Evolutionary conservation across 768 basidiomycete species (phyloP).

Genomic region (Russula ochroleuca): DNA sequence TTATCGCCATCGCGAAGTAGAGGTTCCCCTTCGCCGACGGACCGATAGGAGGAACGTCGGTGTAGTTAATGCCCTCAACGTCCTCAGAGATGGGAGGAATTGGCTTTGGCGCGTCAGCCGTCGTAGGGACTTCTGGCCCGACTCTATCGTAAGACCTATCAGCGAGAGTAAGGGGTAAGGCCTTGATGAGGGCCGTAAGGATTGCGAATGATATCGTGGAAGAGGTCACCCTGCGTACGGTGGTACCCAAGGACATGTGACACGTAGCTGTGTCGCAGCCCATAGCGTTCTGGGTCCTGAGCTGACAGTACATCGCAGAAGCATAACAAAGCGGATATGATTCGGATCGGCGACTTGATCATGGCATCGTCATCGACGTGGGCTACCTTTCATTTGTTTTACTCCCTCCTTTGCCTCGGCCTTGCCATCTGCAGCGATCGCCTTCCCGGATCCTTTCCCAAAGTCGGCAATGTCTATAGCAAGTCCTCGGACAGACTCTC

Average conservation of each 20-base stretch:
- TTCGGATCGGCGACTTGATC: no score
- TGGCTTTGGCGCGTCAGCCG: background rate
- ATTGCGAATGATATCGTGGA: constrained; percentile 65
- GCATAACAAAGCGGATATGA: background rate
- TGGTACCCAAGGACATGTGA: no score
- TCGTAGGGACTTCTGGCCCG: background rate
- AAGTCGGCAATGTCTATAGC: constrained; percentile 17
- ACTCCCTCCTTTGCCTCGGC: constrained; percentile 14
- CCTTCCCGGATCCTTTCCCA: constrained; percentile 14
- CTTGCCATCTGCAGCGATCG: constrained; percentile 8
- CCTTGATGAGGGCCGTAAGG: constrained; percentile 77
- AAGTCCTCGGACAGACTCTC: constrained; percentile 18
- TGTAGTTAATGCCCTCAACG: no score
- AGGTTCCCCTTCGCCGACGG: background rate
- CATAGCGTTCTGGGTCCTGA: no score
- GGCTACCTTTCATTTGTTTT: background rate
- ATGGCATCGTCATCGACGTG: constrained; percentile 1
- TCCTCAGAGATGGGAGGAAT: background rate
- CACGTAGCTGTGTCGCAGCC: no score
- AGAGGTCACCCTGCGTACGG: no score
- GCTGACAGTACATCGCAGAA: no score
- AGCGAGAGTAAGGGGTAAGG: constrained; percentile 76
- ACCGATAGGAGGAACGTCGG: background rate
- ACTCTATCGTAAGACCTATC: constrained; percentile 52
- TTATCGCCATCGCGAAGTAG: background rate